These are phyloP conservation scores for Durio zibethinus DNA, from an alignment of 345 rosid species.

Conservation along the genomic window DNA sequence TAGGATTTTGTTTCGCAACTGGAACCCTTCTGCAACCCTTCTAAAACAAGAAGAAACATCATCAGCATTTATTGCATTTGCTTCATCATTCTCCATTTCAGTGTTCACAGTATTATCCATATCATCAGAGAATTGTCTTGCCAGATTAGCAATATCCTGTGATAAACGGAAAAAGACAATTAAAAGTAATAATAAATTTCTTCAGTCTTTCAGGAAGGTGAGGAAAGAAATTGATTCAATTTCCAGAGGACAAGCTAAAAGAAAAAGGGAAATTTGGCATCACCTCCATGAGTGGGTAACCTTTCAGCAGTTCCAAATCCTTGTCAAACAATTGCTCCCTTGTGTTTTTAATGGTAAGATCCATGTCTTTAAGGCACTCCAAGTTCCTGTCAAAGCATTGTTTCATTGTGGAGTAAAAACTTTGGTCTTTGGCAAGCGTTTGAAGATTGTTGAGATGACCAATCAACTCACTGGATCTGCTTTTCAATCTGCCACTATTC, in stretches of 20 bases:
- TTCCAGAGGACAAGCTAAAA: not conserved
- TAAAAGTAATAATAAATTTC: not conserved
- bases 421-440: conserved; percentile 50
- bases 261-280: conserved; percentile 10
- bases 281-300: conserved; percentile 47
- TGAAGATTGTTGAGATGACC: conserved; percentile 52
- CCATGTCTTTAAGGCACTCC: conserved; percentile 56
- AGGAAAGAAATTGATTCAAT: not conserved
- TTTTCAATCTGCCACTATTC: conserved; percentile 52
- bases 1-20: conserved; percentile 44
- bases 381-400: conserved; percentile 50
- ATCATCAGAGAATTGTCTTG: conserved; percentile 33
- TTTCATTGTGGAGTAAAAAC: conserved; percentile 41
- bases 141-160: conserved; percentile 46
- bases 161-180: conserved; percentile 12
- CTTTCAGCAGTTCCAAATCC: conserved; percentile 31
- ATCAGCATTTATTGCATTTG: conserved; percentile 33
- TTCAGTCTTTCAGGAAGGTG: not conserved
- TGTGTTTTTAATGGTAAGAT: conserved; percentile 47
- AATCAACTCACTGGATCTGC: conserved; percentile 51
- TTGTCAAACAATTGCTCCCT: conserved; percentile 26
- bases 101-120: conserved; percentile 28
- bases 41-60: conserved; percentile 45
- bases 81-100: conserved; percentile 36
- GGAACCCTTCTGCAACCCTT: conserved; percentile 50